Evolutionary conservation across 2,329 filamentous ascomycete species (phyloP).

Genomic region (Colletotrichum lini): DNA sequence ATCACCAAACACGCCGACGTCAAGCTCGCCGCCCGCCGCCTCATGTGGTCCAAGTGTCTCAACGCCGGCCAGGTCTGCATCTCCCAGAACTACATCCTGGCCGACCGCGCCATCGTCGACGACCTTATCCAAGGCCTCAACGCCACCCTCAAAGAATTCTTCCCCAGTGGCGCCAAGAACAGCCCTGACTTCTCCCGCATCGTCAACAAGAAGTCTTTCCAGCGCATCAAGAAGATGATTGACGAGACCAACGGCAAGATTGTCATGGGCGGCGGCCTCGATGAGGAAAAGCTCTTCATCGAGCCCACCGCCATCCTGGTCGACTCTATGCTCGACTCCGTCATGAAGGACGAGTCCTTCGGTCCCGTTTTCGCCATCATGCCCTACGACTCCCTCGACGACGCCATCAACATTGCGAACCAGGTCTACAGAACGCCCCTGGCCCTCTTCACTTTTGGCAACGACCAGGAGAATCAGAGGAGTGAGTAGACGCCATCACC

Average conservation of each 20-base stretch:
- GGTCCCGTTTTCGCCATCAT: constrained; percentile 92
- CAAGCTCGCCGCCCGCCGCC: constrained; percentile 82
- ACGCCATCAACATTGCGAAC: constrained; percentile 88
- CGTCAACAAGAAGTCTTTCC: constrained; percentile 84
- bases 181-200: constrained; percentile 86
- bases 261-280: constrained; percentile 86
- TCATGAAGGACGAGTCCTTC: constrained; percentile 91
- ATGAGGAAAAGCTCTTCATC: constrained; percentile 86
- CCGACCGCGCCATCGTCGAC: constrained; percentile 81
- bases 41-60: constrained; percentile 90
- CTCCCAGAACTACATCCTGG: constrained; percentile 91
- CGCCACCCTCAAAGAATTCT: constrained; percentile 80
- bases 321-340: constrained; percentile 77
- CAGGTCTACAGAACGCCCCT: constrained; percentile 86
- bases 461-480: constrained; percentile 81
- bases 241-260: constrained; percentile 87
- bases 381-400: constrained; percentile 83
- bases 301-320: constrained; percentile 95
- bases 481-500: constrained; percentile 62
- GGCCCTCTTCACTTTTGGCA: constrained; percentile 88
- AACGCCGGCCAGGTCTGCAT: constrained; percentile 95
- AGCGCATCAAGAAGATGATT: constrained; percentile 91
- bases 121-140: constrained; percentile 83
- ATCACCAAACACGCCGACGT: constrained; percentile 87
- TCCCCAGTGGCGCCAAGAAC: constrained; percentile 84